These are phyloP conservation scores for Botrytis galanthina DNA, from an alignment of 2,329 filamentous ascomycete genomes.

Conservation along the genomic window DNA sequence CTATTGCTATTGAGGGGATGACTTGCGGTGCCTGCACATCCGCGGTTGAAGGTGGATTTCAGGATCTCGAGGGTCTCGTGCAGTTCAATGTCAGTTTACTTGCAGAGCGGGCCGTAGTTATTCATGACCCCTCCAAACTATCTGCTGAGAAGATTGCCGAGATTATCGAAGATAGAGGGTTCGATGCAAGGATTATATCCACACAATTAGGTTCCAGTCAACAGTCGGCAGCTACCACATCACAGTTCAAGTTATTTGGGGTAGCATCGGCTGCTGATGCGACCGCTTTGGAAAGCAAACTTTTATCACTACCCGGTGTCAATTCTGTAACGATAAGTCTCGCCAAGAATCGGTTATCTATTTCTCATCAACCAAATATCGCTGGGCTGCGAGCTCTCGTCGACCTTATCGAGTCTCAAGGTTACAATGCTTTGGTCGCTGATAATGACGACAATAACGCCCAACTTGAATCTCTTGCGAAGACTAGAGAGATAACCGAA, in stretches of 20 bases:
- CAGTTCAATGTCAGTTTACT: slow-evolving; percentile 95
- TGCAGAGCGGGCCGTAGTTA: slow-evolving; percentile 85
- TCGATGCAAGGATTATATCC: slow-evolving; percentile 80
- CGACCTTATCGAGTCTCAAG: slow-evolving; percentile 74
- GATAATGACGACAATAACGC: slow-evolving; percentile 96
- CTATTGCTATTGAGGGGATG: slow-evolving; percentile 91
- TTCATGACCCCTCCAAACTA: slow-evolving; percentile 74
- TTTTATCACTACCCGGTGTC: slow-evolving; percentile 68
- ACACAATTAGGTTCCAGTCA: slow-evolving; percentile 60
- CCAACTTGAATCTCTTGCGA: slow-evolving; percentile 90
- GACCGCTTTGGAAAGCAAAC: slow-evolving; percentile 64
- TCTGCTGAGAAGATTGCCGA: slow-evolving; percentile 72
- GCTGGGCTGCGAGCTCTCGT: slow-evolving; percentile 82
- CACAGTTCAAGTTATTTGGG: slow-evolving; percentile 84
- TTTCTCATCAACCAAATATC: slow-evolving; percentile 68
- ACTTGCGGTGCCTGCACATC: slow-evolving; percentile 96
- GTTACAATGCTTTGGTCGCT: slow-evolving; percentile 84
- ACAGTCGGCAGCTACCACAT: slow-evolving; percentile 55
- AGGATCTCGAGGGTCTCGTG: slow-evolving; percentile 70
- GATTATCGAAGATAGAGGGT: slow-evolving; percentile 85
- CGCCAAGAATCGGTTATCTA: slow-evolving; percentile 67
- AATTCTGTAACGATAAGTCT: slow-evolving; percentile 71
- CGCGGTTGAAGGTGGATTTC: slow-evolving; percentile 81
- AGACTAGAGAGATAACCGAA: slow-evolving; percentile 93
- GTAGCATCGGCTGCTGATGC: slow-evolving; percentile 70